A percentile compares a stretch with the other conserved stretches of the same genome.
phyloP scores from a whole-genome alignment of 352 stramenopile species.

The Thraustochytrium sp. region DNA sequence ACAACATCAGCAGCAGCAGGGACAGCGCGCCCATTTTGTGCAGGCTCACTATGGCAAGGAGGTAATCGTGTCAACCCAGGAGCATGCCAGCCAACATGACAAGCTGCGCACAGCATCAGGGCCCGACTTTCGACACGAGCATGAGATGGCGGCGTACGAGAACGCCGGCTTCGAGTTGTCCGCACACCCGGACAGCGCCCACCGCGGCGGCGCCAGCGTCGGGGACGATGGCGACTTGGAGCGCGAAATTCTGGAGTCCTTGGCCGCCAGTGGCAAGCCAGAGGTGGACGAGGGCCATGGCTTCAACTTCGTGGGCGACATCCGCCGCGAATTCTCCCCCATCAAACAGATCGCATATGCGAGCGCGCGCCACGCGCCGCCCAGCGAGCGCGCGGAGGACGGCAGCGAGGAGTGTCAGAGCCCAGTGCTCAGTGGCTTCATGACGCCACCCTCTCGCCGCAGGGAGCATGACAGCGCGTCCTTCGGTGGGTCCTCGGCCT shows the following conservation, averaged over 20 bases:
- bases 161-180: too few species aligned
- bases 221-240: not conserved
- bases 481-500: not conserved
- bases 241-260: slow-evolving; percentile 15
- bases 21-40: too few species aligned
- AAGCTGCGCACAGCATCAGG: too few species aligned
- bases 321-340: slow-evolving; percentile 16
- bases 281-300: not conserved
- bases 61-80: too few species aligned
- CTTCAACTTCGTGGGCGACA: slow-evolving; percentile 37
- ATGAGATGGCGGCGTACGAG: too few species aligned
- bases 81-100: too few species aligned
- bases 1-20: not conserved
- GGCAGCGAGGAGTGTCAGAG: not conserved
- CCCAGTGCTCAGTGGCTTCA: not conserved
- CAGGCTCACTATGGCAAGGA: too few species aligned
- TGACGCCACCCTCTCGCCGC: not conserved
- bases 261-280: not conserved
- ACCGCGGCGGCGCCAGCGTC: too few species aligned
- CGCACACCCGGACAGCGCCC: too few species aligned
- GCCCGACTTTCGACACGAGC: too few species aligned
- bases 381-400: not conserved
- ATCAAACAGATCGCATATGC: slow-evolving; percentile 31
- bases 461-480: too few species aligned
- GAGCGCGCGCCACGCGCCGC: not conserved